Evolutionary conservation across 2,329 filamentous ascomycete species (phyloP).

Genomic region (Pestalotiopsis sp.): DNA sequence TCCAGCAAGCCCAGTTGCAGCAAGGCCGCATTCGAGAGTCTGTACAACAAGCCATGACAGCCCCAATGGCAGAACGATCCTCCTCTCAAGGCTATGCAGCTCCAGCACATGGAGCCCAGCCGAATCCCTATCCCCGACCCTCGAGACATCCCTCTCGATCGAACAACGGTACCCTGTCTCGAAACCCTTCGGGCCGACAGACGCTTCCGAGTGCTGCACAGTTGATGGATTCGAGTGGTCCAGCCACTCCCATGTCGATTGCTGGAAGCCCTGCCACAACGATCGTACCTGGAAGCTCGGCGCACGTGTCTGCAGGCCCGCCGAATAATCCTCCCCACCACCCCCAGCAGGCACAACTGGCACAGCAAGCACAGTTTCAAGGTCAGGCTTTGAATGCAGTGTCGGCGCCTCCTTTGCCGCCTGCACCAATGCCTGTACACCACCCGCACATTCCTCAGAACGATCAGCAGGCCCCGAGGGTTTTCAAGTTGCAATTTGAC

Average conservation of each 20-base stretch:
- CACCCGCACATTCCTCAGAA: conserved; percentile 49
- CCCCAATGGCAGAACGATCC: background rate
- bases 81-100: background rate
- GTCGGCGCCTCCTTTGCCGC: conserved; percentile 8
- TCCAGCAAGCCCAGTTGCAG: conserved; percentile 48
- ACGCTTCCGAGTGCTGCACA: conserved; percentile 10
- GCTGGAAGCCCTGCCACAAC: conserved; percentile 15
- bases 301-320: conserved; percentile 9
- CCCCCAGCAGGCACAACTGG: background rate
- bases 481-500: conserved; percentile 98
- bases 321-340: background rate
- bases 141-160: conserved; percentile 3
- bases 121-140: background rate
- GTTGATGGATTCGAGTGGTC: background rate
- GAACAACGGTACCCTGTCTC: background rate
- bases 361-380: conserved; percentile 28
- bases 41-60: conserved; percentile 23
- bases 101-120: background rate
- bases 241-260: background rate
- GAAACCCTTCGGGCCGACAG: background rate
- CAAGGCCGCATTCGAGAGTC: conserved; percentile 37
- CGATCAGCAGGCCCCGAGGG: conserved; percentile 59
- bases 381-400: conserved; percentile 28
- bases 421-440: conserved; percentile 26
- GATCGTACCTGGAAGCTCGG: conserved; percentile 11